Evolutionary conservation across 768 basidiomycete species (phyloP), one percentile per base, ranked within the genome.

Genomic region (Russula sp.): DNA sequence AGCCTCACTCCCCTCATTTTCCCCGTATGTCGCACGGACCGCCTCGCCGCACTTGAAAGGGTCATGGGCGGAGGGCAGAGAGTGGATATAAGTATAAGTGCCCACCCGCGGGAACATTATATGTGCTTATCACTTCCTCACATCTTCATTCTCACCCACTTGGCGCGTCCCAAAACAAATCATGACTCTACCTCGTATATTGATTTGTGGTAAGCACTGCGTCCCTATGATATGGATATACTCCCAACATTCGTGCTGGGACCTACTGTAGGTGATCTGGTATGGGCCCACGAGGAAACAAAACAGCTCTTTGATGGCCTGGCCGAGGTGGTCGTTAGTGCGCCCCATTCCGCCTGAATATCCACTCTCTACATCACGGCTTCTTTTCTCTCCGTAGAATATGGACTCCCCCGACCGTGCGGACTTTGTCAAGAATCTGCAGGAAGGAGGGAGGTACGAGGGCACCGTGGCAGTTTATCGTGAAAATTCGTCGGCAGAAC

Each of bases 281-380:
- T 87, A 35, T 94, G 91, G 91, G 90, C 92, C 0, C 84, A 89
- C 63, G 79, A 89, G 31, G 89, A 94, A 61, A 78, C 85, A 57
- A 76, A 84, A 60, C 75, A 79, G 42, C 77, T 91, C 63, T 82
- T 94, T 42, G 80, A 80, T 0, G 77, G 79, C 57, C 81, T 90
- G 61, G 85, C 91, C 37, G 86, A 93, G 56, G 78, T 94, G 35
- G 77, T 93, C 54, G 94, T 94, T 72, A 70, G 91, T 80, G 11
- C 3, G 14, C 10, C 16, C 34, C 48, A 42, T 18, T 13, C 6
- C 27, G 7, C 22, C 18, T 42, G 40, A 32, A 32, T n/a, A 37
- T 40, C 61, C 32, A 18, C 48, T 8, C 18, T 42, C 8, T 6
- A 27, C 16, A 50, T 10, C 7, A 18, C 31, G 34, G 16, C 59